phyloP scores from a whole-genome alignment of 768 basidiomycete species.

The Hygrophoropsis aurantiaca region DNA sequence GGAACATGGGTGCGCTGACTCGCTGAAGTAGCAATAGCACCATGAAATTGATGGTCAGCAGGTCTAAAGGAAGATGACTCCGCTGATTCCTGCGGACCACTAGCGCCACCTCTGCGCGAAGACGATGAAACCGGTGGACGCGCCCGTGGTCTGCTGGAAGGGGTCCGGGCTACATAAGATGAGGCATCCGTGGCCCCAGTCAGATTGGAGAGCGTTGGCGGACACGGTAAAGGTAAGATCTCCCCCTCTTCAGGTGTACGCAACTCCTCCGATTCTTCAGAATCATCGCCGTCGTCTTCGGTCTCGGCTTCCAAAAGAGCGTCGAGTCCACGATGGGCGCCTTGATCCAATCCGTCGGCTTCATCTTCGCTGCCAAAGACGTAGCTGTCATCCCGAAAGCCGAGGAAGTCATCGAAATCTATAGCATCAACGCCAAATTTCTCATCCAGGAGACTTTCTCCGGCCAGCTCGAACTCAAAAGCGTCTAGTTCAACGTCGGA shows the following conservation, averaged over 20 bases:
- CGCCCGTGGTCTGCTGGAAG: constrained; percentile 25
- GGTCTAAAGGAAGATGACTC: background rate
- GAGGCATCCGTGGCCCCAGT: background rate
- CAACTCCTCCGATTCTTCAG: constrained; percentile 26
- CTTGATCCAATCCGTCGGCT: constrained; percentile 5
- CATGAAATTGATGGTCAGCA: too few relatives aligned
- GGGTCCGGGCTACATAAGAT: constrained; percentile 15
- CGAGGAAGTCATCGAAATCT: constrained; percentile 18
- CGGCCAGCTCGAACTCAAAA: constrained; percentile 22
- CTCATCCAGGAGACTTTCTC: constrained; percentile 22
- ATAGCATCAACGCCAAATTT: constrained; percentile 15
- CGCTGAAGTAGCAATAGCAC: background rate
- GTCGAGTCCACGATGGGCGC: constrained; percentile 9
- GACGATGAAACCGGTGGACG: constrained; percentile 8
- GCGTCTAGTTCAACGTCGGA: constrained; percentile 13
- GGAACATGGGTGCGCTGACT: constrained; percentile 4
- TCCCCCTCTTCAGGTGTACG: constrained; percentile 28
- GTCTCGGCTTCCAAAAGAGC: constrained; percentile 19
- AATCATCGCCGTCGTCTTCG: constrained; percentile 25
- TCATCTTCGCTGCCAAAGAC: constrained; percentile 9
- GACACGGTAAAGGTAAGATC: constrained; percentile 7
- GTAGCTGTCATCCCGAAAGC: constrained; percentile 6
- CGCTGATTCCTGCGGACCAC: background rate
- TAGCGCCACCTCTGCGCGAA: background rate
- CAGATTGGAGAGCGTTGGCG: background rate